These are phyloP conservation scores for Herpetospermum pedunculosum DNA, from an alignment of 306 rosid genomes.

Conservation along the genomic window DNA sequence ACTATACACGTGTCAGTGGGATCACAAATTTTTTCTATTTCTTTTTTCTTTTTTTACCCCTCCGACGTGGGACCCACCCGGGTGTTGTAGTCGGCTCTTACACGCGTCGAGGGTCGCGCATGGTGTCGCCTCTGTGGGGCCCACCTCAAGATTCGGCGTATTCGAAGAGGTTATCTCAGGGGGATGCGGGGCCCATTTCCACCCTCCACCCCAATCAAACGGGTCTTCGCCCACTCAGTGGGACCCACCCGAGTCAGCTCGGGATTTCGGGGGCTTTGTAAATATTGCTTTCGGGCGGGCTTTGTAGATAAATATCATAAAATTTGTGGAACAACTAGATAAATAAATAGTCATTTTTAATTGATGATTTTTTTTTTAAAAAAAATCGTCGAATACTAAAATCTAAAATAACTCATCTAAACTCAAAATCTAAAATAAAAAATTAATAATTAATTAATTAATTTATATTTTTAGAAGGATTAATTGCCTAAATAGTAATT, in stretches of 20 bases:
- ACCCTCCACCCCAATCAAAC: not conserved
- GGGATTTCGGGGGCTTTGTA: no score
- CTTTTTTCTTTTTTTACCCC: not conserved
- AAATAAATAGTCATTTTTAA: no score
- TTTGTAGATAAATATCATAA: not conserved
- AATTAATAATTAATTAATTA: no score
- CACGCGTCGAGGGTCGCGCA: slow-evolving; percentile 2
- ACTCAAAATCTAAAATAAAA: no score
- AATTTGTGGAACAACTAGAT: no score
- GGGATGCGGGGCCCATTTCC: not conserved
- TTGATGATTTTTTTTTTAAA: no score
- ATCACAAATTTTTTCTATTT: no score
- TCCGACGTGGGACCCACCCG: not conserved
- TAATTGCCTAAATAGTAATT: no score
- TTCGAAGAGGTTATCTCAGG: not conserved
- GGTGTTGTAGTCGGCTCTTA: not conserved
- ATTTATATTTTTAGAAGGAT: no score
- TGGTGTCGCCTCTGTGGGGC: not conserved
- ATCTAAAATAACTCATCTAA: no score
- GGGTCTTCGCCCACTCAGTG: not conserved
- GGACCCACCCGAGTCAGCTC: not conserved
- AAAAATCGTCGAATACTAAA: no score
- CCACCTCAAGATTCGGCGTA: slow-evolving; percentile 3
- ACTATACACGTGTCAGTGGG: slow-evolving; percentile 8
- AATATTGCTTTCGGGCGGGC: no score